Base-by-base conservation (phyloP, 768 basidiomycete genomes). In the Rhodotorula taiwanensis region DNA sequence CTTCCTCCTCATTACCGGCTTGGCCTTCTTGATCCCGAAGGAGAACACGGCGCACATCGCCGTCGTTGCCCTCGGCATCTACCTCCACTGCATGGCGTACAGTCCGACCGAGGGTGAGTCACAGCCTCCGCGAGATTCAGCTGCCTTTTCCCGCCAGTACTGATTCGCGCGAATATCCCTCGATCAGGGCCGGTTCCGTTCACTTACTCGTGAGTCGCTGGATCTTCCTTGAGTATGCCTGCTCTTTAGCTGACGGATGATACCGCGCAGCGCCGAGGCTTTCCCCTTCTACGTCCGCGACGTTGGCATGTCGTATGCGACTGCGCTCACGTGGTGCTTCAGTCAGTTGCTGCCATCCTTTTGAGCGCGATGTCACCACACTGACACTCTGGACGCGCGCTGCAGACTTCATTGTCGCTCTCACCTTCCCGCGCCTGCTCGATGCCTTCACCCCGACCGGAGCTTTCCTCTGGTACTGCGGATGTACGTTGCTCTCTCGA, bases 1-100 rank as follows among this genome's bases (percentile, higher is more conserved):
- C 77, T 85, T 83, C 36, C 77, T 89, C 25, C 80, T 89, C 27
- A 81, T 84, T 10, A 23, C 41, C 30, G 45, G 87, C 1, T 21
- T 60, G 15, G 43, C 44, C 7, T 61, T 67, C 34, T 67, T 31
- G 42, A 63, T 60, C 27, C 76, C 77, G 2, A 55, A 69, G 20
- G 48, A 31, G 25, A 36, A 21, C 1, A 49, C 21, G 0, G 53
- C 53, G 2, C 60, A 34, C n/a, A 51, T 49, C 28, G 47, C 21
- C 31, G 41, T 58, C 31, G 16, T 58, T 25, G 49, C 50, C 14
- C 49, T 58, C 36, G 60, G 61, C 21, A 53, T 67, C 54, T 67
- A 67, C 61, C 61, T 62, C 20, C 61, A 67, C 54, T 62, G 57
- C 33, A 65, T 60, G 16, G 62, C 61, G 60, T 53, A 70, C 64